Conservation (phyloP, 345 rosid species). For the Carallia pectinifolia region DNA sequence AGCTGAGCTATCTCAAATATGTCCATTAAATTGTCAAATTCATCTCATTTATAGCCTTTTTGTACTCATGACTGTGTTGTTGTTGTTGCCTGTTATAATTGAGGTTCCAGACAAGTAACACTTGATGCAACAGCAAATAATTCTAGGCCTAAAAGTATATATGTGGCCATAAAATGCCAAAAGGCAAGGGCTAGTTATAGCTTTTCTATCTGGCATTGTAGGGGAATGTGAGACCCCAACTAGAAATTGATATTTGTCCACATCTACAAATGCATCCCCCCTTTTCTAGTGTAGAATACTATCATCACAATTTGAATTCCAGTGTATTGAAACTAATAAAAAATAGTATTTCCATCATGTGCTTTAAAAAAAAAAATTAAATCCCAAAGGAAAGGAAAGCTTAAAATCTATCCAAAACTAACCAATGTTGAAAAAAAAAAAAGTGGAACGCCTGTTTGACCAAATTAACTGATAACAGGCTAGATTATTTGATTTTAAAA, state of each 20-base stretch:
- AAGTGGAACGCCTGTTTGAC: no score
- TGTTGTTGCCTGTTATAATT: neutral
- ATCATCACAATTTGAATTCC: neutral
- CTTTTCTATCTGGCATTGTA: neutral
- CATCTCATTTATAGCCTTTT: neutral
- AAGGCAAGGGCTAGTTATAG: neutral
- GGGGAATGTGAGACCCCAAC: neutral
- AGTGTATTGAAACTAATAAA: neutral
- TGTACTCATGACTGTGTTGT: neutral
- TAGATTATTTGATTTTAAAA: no score
- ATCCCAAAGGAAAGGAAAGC: no score
- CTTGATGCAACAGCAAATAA: neutral
- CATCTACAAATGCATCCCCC: neutral
- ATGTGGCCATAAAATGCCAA: neutral
- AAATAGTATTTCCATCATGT: neutral
- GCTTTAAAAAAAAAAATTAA: neutral
- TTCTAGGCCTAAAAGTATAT: neutral
- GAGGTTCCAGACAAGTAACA: neutral
- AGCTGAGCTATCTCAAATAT: slow-evolving; percentile 2
- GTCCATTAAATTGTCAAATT: neutral
- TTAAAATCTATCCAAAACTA: no score
- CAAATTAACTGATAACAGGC: no score
- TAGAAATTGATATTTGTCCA: neutral
- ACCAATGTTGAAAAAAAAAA: no score
- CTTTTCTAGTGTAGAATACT: neutral